These are phyloP conservation scores for Hypoxylon fragiforme DNA, from an alignment of 495 filamentous ascomycete genomes.

Conservation along the genomic window DNA sequence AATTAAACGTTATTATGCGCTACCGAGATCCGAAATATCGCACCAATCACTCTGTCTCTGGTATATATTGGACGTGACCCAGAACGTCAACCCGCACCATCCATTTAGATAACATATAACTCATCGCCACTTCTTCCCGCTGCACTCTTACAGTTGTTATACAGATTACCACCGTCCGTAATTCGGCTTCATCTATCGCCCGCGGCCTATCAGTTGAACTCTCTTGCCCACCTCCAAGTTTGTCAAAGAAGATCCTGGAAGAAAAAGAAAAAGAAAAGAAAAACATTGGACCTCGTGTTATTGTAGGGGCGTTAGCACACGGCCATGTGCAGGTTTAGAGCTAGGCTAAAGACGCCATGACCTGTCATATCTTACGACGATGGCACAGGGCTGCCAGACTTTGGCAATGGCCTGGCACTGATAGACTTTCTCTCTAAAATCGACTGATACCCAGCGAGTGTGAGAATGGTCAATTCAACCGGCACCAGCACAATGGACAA, in stretches of 20 bases:
- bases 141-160: slow-evolving; percentile 21
- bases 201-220: slow-evolving; percentile 1
- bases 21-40: slow-evolving; percentile 33
- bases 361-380: slow-evolving; percentile 23
- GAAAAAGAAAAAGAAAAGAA: no score
- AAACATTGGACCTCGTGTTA: no score
- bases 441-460: slow-evolving; percentile 43
- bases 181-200: slow-evolving; percentile 4
- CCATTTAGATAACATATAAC: slow-evolving; percentile 29
- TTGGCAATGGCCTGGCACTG: slow-evolving; percentile 18
- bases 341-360: neutral
- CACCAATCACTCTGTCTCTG: slow-evolving; percentile 27
- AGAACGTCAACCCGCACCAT: slow-evolving; percentile 21
- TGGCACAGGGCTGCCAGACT: slow-evolving; percentile 33
- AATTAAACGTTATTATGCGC: slow-evolving; percentile 26
- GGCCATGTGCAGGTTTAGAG: slow-evolving; percentile 8
- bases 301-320: slow-evolving; percentile 5
- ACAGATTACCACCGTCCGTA: slow-evolving; percentile 26
- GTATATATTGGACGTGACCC: slow-evolving; percentile 23
- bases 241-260: neutral
- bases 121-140: slow-evolving; percentile 6
- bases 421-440: slow-evolving; percentile 43
- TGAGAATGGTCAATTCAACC: slow-evolving; percentile 49
- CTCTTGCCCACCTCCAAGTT: slow-evolving; percentile 8
- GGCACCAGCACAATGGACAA: slow-evolving; percentile 57